These are phyloP conservation scores for Pseudogymnoascus sp. DNA, from an alignment of 2,329 filamentous ascomycete species.

Conservation along the genomic window DNA sequence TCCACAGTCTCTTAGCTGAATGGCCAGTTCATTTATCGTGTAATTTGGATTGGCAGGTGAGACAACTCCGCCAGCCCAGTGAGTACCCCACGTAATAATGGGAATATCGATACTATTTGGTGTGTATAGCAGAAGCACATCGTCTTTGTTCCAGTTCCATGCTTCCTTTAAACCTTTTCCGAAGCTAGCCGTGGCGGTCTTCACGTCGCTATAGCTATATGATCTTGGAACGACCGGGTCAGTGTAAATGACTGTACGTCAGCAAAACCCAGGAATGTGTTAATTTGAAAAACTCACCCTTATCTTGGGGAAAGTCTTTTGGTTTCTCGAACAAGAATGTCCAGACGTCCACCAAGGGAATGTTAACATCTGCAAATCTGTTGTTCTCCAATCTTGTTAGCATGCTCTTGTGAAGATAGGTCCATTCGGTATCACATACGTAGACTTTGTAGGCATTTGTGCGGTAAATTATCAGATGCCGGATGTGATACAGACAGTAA, in stretches of 20 bases:
- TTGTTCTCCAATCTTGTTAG: slow-evolving; percentile 33
- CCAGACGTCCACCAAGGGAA: slow-evolving; percentile 71
- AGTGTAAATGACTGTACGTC: slow-evolving; percentile 46
- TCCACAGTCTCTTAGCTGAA: slow-evolving; percentile 66
- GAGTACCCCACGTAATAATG: slow-evolving; percentile 61
- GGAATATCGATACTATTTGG: slow-evolving; percentile 77
- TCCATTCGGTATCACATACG: not conserved
- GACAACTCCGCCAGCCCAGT: slow-evolving; percentile 70
- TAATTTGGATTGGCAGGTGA: slow-evolving; percentile 79
- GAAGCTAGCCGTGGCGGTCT: slow-evolving; percentile 55
- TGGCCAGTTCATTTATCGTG: slow-evolving; percentile 70
- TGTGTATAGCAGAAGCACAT: slow-evolving; percentile 70
- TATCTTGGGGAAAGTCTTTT: slow-evolving; percentile 52
- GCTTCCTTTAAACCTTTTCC: slow-evolving; percentile 64
- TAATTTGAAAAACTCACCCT: slow-evolving; percentile 42
- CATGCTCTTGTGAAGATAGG: not conserved
- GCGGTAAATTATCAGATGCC: not conserved
- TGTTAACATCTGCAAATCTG: slow-evolving; percentile 25
- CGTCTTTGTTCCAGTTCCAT: slow-evolving; percentile 69
- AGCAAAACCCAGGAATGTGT: not conserved
- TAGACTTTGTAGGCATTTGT: not conserved
- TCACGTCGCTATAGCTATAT: slow-evolving; percentile 61
- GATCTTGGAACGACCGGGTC: slow-evolving; percentile 56
- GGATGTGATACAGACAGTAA: not conserved
- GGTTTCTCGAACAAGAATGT: slow-evolving; percentile 62